These are phyloP conservation scores for Umbelopsis sp. DNA, from an alignment of 192 early-diverging fungal species.

Conservation along the genomic window DNA sequence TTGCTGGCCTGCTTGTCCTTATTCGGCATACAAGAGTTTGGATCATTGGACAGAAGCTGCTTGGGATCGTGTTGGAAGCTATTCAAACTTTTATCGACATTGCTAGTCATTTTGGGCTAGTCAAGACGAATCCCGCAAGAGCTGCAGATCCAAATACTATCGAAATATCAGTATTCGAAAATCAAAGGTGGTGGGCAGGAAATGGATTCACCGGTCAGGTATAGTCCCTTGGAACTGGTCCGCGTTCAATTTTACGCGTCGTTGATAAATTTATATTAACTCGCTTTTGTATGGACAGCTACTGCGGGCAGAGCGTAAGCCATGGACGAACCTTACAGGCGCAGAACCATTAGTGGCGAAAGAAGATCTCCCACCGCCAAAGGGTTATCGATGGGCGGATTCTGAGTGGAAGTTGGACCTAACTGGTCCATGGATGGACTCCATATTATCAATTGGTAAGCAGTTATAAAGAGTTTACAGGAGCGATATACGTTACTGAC, in stretches of 20 bases:
- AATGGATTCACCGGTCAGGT: constrained; percentile 33
- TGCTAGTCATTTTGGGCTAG: background rate
- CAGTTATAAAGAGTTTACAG: background rate
- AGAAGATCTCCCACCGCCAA: constrained; percentile 32
- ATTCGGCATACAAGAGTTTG: constrained; percentile 61
- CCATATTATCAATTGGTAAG: constrained; percentile 34
- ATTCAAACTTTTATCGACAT: constrained; percentile 25
- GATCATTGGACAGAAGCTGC: constrained; percentile 10
- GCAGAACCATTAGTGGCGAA: constrained; percentile 29
- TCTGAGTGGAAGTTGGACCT: constrained; percentile 39
- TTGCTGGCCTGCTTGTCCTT: constrained; percentile 50
- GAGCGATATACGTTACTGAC: background rate
- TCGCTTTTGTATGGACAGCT: background rate
- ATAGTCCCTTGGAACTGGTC: background rate
- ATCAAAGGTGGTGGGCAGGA: constrained; percentile 40
- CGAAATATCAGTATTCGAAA: constrained; percentile 38
- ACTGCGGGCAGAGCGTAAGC: constrained; percentile 30
- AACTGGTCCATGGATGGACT: constrained; percentile 40
- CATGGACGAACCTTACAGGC: constrained; percentile 41
- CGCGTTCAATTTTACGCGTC: no score
- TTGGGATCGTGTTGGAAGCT: constrained; percentile 22
- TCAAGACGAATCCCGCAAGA: background rate
- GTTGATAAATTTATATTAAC: no score
- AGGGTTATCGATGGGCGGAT: constrained; percentile 34
- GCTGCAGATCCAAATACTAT: constrained; percentile 9